Evolutionary conservation across 2,329 filamentous ascomycete species (phyloP), one percentile per base, ranked within the genome.

Genomic region (Fusarium longipes): DNA sequence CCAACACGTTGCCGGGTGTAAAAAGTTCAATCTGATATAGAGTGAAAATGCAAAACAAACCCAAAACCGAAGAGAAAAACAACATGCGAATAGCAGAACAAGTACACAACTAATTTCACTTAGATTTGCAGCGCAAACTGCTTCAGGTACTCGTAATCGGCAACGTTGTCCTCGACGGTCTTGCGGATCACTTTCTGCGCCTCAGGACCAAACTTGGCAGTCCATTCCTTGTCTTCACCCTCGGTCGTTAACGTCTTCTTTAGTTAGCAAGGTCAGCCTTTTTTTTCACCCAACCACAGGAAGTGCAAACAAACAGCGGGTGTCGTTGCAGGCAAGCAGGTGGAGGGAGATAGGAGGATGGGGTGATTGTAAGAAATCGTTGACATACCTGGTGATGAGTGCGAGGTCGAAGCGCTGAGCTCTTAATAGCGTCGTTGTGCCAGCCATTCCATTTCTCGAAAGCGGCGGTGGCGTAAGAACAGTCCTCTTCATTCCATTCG

Each of bases 391-490:
- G 83, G 25, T 88, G 86, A 68, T 89, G 84, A 43, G 84, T 83
- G 74, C 92, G 84, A 3, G 92, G 87, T 76, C 90, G 90, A 73
- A 99, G 82, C 64, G 89, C 89, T 35, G 85, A 90, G 75, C 92
- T 97, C 70, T 91, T 84, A 72, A 98, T 92, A 15, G 93, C 96
- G 82, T 98, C 96, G 71, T 98, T 92, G 78, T 98, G 96, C 82
- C 97, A 98, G 12, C 96, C 96, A 70, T 89, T 91, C 96, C 96
- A 98, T 82, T 99, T 98, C 81, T 94, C 93, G 80, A 98, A 98
- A 18, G 89, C 89, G 66, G 88, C 84, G 69, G 86, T 84, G 5
- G 94, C 95, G 64, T 86, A 82, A 50, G 93, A 89, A 72, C 91
- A 89, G 67, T 91, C 90, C 51, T 90, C 88, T 27, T 90, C 88